Base-by-base conservation (phyloP, 805 yeast species). In the Sugiyamaella valdiviana region DNA sequence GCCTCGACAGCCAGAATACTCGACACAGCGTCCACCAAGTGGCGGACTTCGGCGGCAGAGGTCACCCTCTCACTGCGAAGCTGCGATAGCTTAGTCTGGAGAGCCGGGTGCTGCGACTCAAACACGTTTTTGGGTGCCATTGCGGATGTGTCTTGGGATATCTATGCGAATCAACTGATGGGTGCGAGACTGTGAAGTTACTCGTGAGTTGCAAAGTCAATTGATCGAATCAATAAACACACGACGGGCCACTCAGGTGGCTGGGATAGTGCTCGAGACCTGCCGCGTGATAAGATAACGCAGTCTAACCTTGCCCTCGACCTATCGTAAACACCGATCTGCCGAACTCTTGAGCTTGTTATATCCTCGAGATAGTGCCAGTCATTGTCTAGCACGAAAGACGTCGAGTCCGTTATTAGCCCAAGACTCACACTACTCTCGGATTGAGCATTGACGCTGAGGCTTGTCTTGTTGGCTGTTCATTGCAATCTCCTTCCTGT, bases 1-100 rank as follows among this genome's bases (percentile, higher is more conserved):
- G 60, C 60, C 41, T 60, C 66, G 29, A 58, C 59, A 3, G 66
- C 63, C 15, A 62, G 51, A 15, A 63, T 51, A 16, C 50, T 45
- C 10, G 66, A 43, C 17, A 62, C 50, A 35, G 58, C 57, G 16
- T 44, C 35, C 21, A 55, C 49, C 47, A 62, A 45, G 24, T 48
- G 44, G 14, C 60, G 54, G 36, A 56, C 58, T 19, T 52, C 56
- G 12, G 49, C 39, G 17, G 56, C 50, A 10, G 62, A 45, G 40
- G 47, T 40, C 22, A 53, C 36, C 17, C 42, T 38, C 5, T 46
- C 43, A 40, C 41, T 39, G 14, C 66, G 63, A 29, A 62, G 55
- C 49, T 49, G 58, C 3, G 63, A 59, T 17, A 62, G 36, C 42
- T 61, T 58, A 23, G 57, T 51, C 45, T 56, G 47, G 16, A 62